Base-by-base conservation (phyloP, 2,329 filamentous ascomycete species). In the Rasamsonia emersonii region DNA sequence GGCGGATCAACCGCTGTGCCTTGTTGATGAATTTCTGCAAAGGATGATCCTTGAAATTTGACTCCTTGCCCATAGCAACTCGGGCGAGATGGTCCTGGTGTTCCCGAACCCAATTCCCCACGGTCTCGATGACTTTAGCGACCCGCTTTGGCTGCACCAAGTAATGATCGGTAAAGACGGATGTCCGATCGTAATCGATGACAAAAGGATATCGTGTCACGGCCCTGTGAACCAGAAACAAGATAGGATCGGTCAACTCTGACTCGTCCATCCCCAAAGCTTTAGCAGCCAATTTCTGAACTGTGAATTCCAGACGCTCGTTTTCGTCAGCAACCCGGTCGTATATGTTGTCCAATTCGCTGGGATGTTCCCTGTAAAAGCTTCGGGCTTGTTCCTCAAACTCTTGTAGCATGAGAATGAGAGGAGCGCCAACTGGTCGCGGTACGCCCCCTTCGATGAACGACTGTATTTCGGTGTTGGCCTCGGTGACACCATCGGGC, bases 91-190 rank as follows among this genome's bases (percentile, higher is more conserved):
- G 44, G 9, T 59, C 53, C 30, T 67, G 54, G 32, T 68, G 58
- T 32, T 77, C 63, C 29, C 73, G 66, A 14, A 75, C 59, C 75
- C 75, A 79, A 10, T 55, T 47, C 9, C 62, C 59, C 4, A 77
- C 73, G 13, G 59, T 58, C 23, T 70, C 58, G 6, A 76, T 56
- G 9, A 60, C 50, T 11, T 56, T 46, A 2, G 70, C 62, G 23
- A 74, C 62, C 15, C 61, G 51, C 36, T 67, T 70, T 4, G 73
- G 68, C 14, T 70, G 61, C 13, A 79, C 43, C 54, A 51, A 65
- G 62, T 49, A 73, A 46, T 37, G 53, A 29, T 55, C 49, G 7
- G 50, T 44, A 18, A 61, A 57, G 3, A 56, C 38, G 11, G 53
- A 53, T 14, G 45, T 50, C 11, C 44, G 45, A 27, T 61, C 56